Evolutionary conservation across 139 green algal species (phyloP).

Genomic region (Chlamydomonas sphaeroides): DNA sequence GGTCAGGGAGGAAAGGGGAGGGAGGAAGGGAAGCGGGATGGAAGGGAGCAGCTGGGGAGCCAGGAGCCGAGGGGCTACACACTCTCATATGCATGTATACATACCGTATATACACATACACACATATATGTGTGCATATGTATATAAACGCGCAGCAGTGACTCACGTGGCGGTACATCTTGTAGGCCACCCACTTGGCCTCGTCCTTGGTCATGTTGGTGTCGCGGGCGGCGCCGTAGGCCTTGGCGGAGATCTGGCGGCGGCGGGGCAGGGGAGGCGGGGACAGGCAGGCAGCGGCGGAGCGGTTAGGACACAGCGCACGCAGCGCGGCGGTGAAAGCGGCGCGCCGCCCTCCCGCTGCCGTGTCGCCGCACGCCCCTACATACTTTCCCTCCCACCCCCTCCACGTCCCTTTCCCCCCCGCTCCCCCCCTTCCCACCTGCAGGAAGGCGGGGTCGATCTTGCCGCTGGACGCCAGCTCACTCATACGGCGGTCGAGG

Average conservation of each 20-base stretch:
- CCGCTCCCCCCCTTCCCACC: too few relatives aligned
- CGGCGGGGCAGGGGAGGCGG: not conserved
- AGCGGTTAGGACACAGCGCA: too few relatives aligned
- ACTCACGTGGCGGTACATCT: conserved; percentile 55
- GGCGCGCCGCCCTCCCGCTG: too few relatives aligned
- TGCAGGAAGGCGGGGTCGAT: conserved; percentile 74
- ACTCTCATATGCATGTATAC: too few relatives aligned
- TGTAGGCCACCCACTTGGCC: conserved; percentile 68
- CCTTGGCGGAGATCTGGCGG: conserved; percentile 48
- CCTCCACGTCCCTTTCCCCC: not conserved
- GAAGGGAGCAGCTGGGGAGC: not conserved
- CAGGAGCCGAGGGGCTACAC: not conserved
- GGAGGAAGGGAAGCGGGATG: too few relatives aligned
- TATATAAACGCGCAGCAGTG: too few relatives aligned
- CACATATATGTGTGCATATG: not conserved
- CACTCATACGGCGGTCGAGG: conserved; percentile 60
- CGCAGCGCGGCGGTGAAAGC: too few relatives aligned
- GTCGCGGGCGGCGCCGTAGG: conserved; percentile 68
- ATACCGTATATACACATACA: too few relatives aligned
- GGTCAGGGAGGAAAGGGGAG: too few relatives aligned
- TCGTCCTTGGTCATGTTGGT: conserved; percentile 73
- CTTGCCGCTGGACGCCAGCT: conserved; percentile 56
- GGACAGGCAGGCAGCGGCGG: not conserved
- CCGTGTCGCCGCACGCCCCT: too few relatives aligned
- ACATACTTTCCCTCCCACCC: too few relatives aligned